Base-by-base conservation (phyloP, 1,284 basidiomycete genomes). In the Flammula alnicola region DNA sequence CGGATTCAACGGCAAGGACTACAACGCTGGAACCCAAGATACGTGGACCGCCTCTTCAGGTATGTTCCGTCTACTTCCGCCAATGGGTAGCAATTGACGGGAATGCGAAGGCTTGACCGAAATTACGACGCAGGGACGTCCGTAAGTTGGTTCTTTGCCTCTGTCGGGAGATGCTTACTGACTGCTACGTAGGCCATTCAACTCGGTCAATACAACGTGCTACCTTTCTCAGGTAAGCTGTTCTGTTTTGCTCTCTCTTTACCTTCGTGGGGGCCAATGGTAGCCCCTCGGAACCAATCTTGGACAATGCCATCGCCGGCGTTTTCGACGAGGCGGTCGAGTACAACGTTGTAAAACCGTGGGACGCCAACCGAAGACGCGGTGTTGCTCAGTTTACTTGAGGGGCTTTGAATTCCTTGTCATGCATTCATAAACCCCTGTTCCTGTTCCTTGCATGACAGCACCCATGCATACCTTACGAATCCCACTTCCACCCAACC, bases 1-100 rank as follows among this genome's bases (percentile, higher is more conserved):
- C 60, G 86, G 84, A 44, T 79, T 89, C 54, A 75, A 81, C 52
- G 86, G 83, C 53, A 88, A 88, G 63, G 88, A 91, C 64, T 90
- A 81, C 71, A 80, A 77, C 58, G 84, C 85, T 50, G 85, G 88
- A 20, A 72, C 79, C 2, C 80, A 86, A 63, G 74, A 76, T 58
- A 71, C 75, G 2, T 91, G 89, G 88, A 65, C 71, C 6, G 78
- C 76, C 53, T 81, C 85, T 84, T 43, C 33, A 60, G 32, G 44
- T 57, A 11, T 49, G 58, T 74, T 56, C 20, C 37, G 36, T 19
- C 36, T 17, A 22, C 20, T 38, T 40, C 45, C 16, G 9, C 11
- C 11, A 27, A 27, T 36, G 30, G 16, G 47, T 57, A 40, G 47
- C 52, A 9, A 44, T 38, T 5, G 30, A 23, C 43, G 46, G 19